Evolutionary conservation across 1,284 basidiomycete genomes (phyloP).

Genomic region (Ceratobasidium sp.): DNA sequence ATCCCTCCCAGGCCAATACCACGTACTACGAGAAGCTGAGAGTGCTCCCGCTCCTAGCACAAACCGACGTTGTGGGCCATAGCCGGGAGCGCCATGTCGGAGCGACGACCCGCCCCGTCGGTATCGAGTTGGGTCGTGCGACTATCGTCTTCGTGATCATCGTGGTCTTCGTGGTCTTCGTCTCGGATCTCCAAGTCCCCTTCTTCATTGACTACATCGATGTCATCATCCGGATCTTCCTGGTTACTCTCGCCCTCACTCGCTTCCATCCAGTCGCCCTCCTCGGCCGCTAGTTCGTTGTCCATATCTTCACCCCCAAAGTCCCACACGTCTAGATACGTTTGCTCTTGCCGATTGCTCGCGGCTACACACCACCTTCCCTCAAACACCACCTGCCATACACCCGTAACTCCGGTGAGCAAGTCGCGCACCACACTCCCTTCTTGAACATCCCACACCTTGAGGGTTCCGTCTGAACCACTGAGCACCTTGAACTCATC

Average conservation of each 20-base stretch:
- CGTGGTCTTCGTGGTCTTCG: conserved; percentile 78
- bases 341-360: conserved; percentile 83
- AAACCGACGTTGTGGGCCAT: conserved; percentile 41
- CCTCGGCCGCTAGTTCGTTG: conserved; percentile 57
- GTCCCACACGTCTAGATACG: conserved; percentile 89
- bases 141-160: conserved; percentile 60
- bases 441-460: conserved; percentile 95
- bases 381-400: conserved; percentile 97
- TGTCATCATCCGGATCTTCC: conserved; percentile 63
- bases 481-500: conserved; percentile 96
- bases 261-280: conserved; percentile 68
- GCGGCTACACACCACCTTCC: conserved; percentile 93
- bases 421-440: conserved; percentile 88
- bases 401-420: conserved; percentile 88
- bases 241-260: conserved; percentile 65
- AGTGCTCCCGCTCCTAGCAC: conserved; percentile 10
- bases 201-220: conserved; percentile 62
- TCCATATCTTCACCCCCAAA: conserved; percentile 74
- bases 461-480: conserved; percentile 94
- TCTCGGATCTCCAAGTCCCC: conserved; percentile 63
- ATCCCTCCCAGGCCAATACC: conserved; percentile 39
- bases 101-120: conserved; percentile 40
- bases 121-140: conserved; percentile 39
- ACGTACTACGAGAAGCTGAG: conserved; percentile 6
- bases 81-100: conserved; percentile 36